Base-by-base conservation (phyloP, 2,329 filamentous ascomycete genomes). In the Ophiosphaerella herpotricha region DNA sequence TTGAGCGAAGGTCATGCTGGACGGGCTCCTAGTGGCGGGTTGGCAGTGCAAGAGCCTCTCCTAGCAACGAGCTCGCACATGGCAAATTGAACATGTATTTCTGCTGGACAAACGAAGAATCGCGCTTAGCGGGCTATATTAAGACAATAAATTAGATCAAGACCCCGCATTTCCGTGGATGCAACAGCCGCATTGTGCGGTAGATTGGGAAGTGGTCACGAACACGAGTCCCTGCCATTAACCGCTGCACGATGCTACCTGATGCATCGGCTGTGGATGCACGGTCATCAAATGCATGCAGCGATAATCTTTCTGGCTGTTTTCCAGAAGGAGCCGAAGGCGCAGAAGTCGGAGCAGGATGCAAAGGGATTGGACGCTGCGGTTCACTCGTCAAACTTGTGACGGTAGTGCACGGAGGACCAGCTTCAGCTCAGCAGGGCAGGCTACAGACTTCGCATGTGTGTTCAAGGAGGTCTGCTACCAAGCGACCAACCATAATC, bases 361-460 rank as follows among this genome's bases (percentile, higher is more conserved):
- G 18, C 8, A 44, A 37, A 33, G 5, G 9, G 16, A 23, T 29
- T 23, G 32, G 40, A 16, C 18, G 31, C 23, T 48, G 16, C 18
- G 16, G 21, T 24, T 43, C 29, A 36, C 18, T 47, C 14, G 39
- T 54, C 60, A 50, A 57, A 64, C 39, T 42, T 66, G 61, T 61
- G 56, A 65, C 63, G 54, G 53, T 59, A 58, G 62, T 54, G 57
- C 43, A 46, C 39, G 41, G 45, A 44, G 41, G 52, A 46, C 46
- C 39, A 33, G 21, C 34, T 34, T 39, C 14, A 14, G 39, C 41
- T 32, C 36, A 39, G 37, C 31, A 8, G 32, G 40, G 46, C 51
- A 50, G 51, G 46, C 51, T 47, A 21, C 38, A 43, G 42, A 57
- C 42, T 54, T 47, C 49, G 57, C 48, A 55, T 60, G n/a, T 41